A percentile compares a stretch with the other conserved stretches of the same genome.
Conservation (phyloP, 768 basidiomycete genomes). For the Termitomyces sp. region DNA sequence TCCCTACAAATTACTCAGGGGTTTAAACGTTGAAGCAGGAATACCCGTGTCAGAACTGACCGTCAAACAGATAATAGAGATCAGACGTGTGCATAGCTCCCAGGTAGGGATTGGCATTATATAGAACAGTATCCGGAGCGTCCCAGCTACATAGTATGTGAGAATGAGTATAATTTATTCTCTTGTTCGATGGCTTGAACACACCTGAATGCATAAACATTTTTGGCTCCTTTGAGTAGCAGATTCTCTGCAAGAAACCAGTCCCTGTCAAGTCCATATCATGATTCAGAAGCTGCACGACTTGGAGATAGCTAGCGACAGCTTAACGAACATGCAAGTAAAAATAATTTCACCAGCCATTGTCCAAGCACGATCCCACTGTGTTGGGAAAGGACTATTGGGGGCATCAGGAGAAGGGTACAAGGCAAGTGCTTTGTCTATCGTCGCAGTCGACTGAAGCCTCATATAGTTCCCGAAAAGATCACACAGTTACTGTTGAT, state of each 20-base stretch:
- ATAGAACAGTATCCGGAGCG: conserved; percentile 37
- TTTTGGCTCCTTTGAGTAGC: conserved; percentile 23
- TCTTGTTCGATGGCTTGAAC: neutral
- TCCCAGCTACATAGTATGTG: conserved; percentile 35
- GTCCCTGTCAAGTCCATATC: conserved; percentile 26
- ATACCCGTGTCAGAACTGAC: conserved; percentile 19
- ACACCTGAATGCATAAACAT: conserved; percentile 33
- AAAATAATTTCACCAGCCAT: conserved; percentile 41
- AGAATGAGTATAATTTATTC: neutral
- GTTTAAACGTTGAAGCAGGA: neutral
- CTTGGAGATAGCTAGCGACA: neutral
- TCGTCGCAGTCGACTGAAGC: neutral
- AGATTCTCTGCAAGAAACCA: conserved; percentile 33
- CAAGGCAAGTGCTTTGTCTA: conserved; percentile 15
- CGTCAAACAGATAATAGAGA: conserved; percentile 39
- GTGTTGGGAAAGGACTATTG: conserved; percentile 31
- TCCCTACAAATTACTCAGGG: neutral
- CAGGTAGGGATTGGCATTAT: conserved; percentile 28
- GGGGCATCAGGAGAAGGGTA: conserved; percentile 31
- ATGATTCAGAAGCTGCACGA: neutral
- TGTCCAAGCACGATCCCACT: conserved; percentile 36
- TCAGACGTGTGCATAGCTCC: conserved; percentile 43
- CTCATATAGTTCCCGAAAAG: neutral
- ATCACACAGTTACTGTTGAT: conserved; percentile 18
- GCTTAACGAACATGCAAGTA: conserved; percentile 36